These are phyloP conservation scores for Capsicum baccatum DNA, from an alignment of 257 asterid genomes.

Conservation along the genomic window DNA sequence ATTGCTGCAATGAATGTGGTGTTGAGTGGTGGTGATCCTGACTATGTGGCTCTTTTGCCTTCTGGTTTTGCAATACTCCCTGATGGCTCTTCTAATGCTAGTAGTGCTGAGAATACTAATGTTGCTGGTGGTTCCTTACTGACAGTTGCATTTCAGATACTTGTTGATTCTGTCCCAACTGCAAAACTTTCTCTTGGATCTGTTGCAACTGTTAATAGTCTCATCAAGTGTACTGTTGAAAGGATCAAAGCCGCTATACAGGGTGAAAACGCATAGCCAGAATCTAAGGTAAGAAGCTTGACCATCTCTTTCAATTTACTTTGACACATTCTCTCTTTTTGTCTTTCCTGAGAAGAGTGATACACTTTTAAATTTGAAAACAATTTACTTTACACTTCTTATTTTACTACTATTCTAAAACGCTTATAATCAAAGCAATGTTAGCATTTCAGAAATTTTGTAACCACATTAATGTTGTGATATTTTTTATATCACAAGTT, in stretches of 20 bases:
- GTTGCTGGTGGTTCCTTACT: constrained; percentile 51
- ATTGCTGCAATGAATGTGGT: constrained; percentile 56
- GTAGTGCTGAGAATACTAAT: constrained; percentile 35
- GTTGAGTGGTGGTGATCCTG: constrained; percentile 58
- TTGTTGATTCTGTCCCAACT: constrained; percentile 62
- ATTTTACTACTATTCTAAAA: no score
- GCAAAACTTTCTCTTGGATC: constrained; percentile 62
- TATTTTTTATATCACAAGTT: no score
- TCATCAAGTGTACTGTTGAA: constrained; percentile 60
- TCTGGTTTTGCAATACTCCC: constrained; percentile 69
- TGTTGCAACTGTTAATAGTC: constrained; percentile 60
- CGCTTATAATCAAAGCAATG: no score
- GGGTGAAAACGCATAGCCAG: constrained; percentile 38
- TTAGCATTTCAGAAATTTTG: no score
- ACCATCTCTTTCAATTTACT: background rate
- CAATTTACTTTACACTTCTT: no score
- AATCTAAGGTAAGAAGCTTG: background rate
- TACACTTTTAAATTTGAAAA: background rate
- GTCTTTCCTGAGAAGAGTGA: no score
- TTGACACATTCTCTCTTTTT: background rate
- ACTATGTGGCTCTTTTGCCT: constrained; percentile 60
- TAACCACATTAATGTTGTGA: no score
- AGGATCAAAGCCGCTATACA: constrained; percentile 54
- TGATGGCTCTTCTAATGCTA: constrained; percentile 40
- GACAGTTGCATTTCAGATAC: constrained; percentile 63